Conservation (phyloP, 768 basidiomycete species). For the Suillus brevipes region DNA sequence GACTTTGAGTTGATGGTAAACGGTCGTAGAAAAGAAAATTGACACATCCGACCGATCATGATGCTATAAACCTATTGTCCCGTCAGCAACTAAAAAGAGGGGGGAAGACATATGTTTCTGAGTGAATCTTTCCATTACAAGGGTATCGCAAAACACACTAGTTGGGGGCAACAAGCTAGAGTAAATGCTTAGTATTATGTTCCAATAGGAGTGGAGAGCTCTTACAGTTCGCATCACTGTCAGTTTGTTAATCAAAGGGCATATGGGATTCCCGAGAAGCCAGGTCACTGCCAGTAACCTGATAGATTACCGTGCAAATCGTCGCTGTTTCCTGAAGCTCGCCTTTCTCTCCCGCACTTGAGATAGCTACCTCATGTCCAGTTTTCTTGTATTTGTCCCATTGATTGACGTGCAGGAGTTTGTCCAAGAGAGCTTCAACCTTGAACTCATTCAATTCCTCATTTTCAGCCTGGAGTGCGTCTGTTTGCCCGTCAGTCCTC, state of each 20-base stretch:
- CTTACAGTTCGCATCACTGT: not conserved
- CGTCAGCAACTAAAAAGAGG: not conserved
- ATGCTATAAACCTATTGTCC: not conserved
- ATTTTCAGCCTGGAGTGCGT: not conserved
- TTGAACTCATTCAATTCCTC: not conserved
- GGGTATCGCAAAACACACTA: not conserved
- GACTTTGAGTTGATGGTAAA: not conserved
- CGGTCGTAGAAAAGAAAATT: not conserved
- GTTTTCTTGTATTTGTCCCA: too few species aligned
- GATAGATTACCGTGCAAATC: not conserved
- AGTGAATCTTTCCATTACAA: not conserved
- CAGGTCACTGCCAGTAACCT: not conserved
- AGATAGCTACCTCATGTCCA: too few species aligned
- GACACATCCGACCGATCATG: not conserved
- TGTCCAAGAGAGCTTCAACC: not conserved
- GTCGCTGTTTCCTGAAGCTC: too few species aligned
- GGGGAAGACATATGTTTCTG: not conserved
- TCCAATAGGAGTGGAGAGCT: not conserved
- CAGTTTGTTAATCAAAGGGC: not conserved
- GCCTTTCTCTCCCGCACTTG: too few species aligned
- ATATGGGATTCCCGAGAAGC: too few species aligned
- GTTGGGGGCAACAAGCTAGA: not conserved
- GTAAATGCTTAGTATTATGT: not conserved
- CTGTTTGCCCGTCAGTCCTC: not conserved
- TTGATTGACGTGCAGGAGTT: not conserved